phyloP scores from a whole-genome alignment of 768 basidiomycete species.

The Tubosaeta brunneosetosa region DNA sequence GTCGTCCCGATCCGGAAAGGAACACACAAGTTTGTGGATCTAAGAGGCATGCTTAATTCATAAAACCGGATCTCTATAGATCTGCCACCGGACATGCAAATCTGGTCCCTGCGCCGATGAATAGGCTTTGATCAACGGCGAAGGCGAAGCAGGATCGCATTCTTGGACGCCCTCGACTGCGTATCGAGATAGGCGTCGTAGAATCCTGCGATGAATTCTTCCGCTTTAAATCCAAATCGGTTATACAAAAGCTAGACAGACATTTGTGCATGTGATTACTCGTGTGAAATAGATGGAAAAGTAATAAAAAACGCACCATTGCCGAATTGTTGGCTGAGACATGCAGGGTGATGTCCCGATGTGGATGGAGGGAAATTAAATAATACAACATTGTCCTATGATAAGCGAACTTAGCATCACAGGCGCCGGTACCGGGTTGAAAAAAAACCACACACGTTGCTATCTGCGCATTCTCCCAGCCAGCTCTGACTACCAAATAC shows the following conservation, averaged over 20 bases:
- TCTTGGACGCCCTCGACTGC: constrained; percentile 68
- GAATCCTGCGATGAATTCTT: constrained; percentile 78
- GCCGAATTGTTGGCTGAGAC: constrained; percentile 80
- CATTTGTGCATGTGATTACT: neutral
- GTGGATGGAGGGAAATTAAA: constrained; percentile 64
- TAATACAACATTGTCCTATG: constrained; percentile 72
- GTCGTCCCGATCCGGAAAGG: neutral
- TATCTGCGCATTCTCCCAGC: constrained; percentile 78
- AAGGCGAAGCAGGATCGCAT: constrained; percentile 73
- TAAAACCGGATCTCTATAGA: neutral
- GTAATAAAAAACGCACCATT: constrained; percentile 44
- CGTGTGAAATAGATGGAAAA: neutral
- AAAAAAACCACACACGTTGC: constrained; percentile 49
- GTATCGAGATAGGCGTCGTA: constrained; percentile 76
- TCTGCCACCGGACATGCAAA: neutral
- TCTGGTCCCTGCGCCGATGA: neutral
- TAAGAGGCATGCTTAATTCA: neutral
- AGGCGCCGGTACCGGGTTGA: neutral
- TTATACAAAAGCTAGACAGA: constrained; percentile 65
- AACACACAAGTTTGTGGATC: neutral
- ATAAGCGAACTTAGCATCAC: neutral
- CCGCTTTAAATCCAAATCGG: constrained; percentile 83
- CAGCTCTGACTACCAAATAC: constrained; percentile 70
- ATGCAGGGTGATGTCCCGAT: constrained; percentile 76
- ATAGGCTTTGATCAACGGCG: constrained; percentile 40